A percentile compares a stretch with the other conserved stretches of the same genome.
phyloP scores from a whole-genome alignment of 169 alveolate genomes.

The Prorocentrum cordatum region DNA sequence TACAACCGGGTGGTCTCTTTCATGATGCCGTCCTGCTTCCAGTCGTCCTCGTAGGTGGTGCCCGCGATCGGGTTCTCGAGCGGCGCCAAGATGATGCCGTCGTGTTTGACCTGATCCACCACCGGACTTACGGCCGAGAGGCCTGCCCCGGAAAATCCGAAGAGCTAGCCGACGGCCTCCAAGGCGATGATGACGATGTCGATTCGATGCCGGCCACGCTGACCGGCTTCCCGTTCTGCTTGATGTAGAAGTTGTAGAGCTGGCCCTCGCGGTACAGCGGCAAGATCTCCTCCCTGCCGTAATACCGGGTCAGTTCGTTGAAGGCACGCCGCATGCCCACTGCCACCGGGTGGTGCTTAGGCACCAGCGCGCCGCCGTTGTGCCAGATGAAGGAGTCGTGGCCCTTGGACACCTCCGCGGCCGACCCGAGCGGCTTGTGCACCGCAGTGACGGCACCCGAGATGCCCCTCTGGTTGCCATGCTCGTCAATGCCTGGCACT shows the following conservation, averaged over 20 bases:
- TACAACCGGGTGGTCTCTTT: too few relatives aligned
- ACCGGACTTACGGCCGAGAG: background rate
- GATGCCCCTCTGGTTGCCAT: background rate
- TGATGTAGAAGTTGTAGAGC: conserved; percentile 7
- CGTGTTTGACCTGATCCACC: background rate
- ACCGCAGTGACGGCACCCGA: background rate
- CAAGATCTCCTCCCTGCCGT: background rate
- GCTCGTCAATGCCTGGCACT: background rate
- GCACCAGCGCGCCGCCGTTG: background rate
- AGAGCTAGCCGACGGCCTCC: too few relatives aligned
- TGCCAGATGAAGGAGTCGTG: background rate
- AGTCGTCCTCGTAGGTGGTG: too few relatives aligned
- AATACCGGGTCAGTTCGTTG: background rate
- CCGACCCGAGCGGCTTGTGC: conserved; percentile 30
- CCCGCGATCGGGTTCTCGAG: too few relatives aligned
- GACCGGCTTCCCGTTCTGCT: background rate
- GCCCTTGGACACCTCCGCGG: background rate
- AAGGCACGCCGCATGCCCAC: background rate
- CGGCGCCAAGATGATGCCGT: too few relatives aligned
- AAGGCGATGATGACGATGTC: background rate
- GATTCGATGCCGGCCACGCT: background rate
- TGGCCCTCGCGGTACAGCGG: background rate
- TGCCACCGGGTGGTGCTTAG: background rate
- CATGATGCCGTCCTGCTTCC: too few relatives aligned
- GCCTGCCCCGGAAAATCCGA: conserved; percentile 13